Evolutionary conservation across 208 protist species (phyloP), one percentile per base, ranked within the genome.

Genomic region (Phytomonas sp.): DNA sequence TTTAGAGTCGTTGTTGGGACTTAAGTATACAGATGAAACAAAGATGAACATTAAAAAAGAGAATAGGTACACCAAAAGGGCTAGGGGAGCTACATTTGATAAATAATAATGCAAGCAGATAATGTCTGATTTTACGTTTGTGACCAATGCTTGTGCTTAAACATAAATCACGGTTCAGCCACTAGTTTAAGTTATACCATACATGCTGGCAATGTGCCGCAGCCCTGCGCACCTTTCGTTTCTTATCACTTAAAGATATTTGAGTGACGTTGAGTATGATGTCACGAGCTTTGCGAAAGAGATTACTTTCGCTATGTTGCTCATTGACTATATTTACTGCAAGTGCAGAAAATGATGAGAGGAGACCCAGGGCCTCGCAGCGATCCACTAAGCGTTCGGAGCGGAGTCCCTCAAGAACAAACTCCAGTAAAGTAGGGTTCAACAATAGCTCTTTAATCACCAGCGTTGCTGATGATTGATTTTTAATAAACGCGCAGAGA

Each of bases 201-300:
- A 78, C 72, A 59, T 87, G 78, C n/a, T 73, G 56, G 70, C 87
- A 93, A 11, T 80, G 67, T 26, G 71, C 81, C 8, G 87, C 78
- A 28, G 82, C 82, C 40, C 77, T 78, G 32, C 87, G 87, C 26
- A 89, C 84, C 31, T 77, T 66, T 9, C 87, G 71, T 73, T 93
- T 93, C 53, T 76, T 74, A 69, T 93, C 84, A 17, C 67, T 69
- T 7, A 93, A 67, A n/a, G 74, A 65, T 23, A 4, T 62, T 66
- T 85, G 75, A 17, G 79, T 72, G 23, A 62, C 36, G 23, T 60
- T n/a, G 4, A 92, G 67, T 28, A 92, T 77, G n/a, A 65, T 60
- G n/a, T 72, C 68, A 23, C 78, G 77, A 7, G 72, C 67, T 68
- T 46, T 34, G 36, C 30, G 40, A 28, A 59, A 74, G 30, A 30